Percentiles rank a stretch among this genome's conserved stretches.
phyloP scores from a whole-genome alignment of 116 monocot species.

The Posidonia oceanica region DNA sequence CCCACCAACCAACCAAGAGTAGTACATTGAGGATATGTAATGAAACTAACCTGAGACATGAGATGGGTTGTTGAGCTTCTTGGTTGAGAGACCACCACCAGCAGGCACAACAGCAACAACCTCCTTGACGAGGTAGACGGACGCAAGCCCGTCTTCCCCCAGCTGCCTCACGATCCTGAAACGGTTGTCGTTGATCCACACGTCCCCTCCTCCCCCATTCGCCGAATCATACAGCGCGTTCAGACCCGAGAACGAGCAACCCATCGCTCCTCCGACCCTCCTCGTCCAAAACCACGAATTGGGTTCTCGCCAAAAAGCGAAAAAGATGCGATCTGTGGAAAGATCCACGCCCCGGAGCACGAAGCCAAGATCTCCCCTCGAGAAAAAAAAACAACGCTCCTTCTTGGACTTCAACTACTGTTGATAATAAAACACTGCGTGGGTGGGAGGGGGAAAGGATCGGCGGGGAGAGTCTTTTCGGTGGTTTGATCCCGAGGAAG shows the following conservation, averaged over 20 bases:
- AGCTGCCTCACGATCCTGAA: conserved; percentile 78
- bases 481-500: too few relatives aligned
- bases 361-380: not conserved
- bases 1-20: not conserved
- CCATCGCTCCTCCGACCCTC: conserved; percentile 32
- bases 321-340: not conserved
- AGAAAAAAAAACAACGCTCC: too few relatives aligned
- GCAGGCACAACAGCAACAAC: conserved; percentile 16
- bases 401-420: too few relatives aligned
- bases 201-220: conserved; percentile 51
- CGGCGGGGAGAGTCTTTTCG: too few relatives aligned
- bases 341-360: not conserved
- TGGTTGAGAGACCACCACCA: conserved; percentile 25
- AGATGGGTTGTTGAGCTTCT: conserved; percentile 44
- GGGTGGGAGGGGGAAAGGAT: too few relatives aligned
- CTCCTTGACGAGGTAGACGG: conserved; percentile 85
- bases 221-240: conserved; percentile 62
- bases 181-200: conserved; percentile 92
- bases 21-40: too few relatives aligned
- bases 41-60: conserved; percentile 51
- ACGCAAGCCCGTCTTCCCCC: conserved; percentile 62
- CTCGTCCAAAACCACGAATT: not conserved
- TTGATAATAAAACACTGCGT: too few relatives aligned
- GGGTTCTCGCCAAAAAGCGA: not conserved
- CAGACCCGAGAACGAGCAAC: conserved; percentile 88